phyloP scores from a whole-genome alignment of 148 eudicot species.

The Fagopyrum tataricum region DNA sequence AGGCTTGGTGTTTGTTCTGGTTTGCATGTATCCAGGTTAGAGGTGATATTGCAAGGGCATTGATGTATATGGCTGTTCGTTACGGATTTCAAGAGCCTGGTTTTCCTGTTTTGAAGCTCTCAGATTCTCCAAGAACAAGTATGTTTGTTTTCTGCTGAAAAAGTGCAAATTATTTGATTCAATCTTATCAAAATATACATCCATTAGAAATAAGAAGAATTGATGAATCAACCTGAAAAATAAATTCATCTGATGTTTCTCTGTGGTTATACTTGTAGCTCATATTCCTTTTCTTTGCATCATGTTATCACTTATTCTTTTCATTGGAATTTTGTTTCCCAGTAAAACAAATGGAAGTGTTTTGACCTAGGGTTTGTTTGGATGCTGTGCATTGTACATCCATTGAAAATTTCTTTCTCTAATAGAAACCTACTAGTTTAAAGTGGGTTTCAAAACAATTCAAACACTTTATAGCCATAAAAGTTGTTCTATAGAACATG shows the following conservation, averaged over 20 bases:
- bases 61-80: slow-evolving; percentile 57
- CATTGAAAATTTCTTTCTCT: too few relatives aligned
- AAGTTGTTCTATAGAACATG: too few relatives aligned
- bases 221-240: not conserved
- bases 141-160: slow-evolving; percentile 13
- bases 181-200: not conserved
- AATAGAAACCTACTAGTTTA: too few relatives aligned
- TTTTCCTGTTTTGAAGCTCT: slow-evolving; percentile 39
- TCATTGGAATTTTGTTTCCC: too few relatives aligned
- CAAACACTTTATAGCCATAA: too few relatives aligned
- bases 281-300: not conserved
- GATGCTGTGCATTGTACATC: too few relatives aligned
- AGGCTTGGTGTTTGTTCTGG: not conserved
- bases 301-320: not conserved
- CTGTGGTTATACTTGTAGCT: not conserved
- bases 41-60: slow-evolving; percentile 55
- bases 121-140: slow-evolving; percentile 45
- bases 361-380: too few relatives aligned
- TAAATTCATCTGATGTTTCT: not conserved
- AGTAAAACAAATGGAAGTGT: too few relatives aligned
- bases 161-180: not conserved
- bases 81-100: slow-evolving; percentile 39
- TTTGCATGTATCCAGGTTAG: slow-evolving; percentile 31
- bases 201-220: not conserved
- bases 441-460: too few relatives aligned